Evolutionary conservation across 495 filamentous ascomycete species (phyloP), one percentile per base, ranked within the genome.

Genomic region (Aspergillus homomorphus): DNA sequence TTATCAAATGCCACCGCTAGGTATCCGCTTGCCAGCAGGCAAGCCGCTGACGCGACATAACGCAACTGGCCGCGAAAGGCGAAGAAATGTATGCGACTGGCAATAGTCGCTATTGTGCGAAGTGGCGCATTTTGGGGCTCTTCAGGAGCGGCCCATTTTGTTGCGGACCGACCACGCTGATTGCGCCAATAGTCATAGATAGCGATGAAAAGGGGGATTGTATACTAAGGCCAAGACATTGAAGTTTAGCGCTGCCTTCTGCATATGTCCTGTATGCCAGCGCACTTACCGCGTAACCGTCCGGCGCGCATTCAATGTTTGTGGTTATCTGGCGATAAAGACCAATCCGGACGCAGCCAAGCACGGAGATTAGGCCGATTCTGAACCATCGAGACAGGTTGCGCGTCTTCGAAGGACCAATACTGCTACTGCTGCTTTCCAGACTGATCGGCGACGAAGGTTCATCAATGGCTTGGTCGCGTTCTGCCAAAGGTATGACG

Each of bases 171-270:
- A 10, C 42, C 58, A 45, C 71, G 64, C 52, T 75, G 72, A 24
- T 71, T 67, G 56, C 69, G 68, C 66, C 69, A 73, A 46, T 69
- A 75, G 52, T 80, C 77, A 53, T 78, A 80, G 1, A 79, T 44
- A 5, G 74, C 73, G 41, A 80, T 60, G 10, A 77, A 22, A 24
- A 81, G 71, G 2, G 79, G 79, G 45, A 78, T 66, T 15, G 64
- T 45, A 54, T 70, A 74, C 73, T 78, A 51, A 14, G 14, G 56
- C 10, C 28, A 20, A 16, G 6, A 20, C 20, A 12, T 26, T 23
- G 18, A 23, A 15, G 56, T 70, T n/a, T 23, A 67, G 53, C 41
- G 49, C 18, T n/a, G 45, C 4, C 48, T 5, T 38, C 4, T 50
- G 20, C 19, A 43, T 50, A n/a, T 53, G 28, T 21, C 6, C 50